Evolutionary conservation across 345 rosid genomes (phyloP).

Genomic region (Citrus mangshanensis): DNA sequence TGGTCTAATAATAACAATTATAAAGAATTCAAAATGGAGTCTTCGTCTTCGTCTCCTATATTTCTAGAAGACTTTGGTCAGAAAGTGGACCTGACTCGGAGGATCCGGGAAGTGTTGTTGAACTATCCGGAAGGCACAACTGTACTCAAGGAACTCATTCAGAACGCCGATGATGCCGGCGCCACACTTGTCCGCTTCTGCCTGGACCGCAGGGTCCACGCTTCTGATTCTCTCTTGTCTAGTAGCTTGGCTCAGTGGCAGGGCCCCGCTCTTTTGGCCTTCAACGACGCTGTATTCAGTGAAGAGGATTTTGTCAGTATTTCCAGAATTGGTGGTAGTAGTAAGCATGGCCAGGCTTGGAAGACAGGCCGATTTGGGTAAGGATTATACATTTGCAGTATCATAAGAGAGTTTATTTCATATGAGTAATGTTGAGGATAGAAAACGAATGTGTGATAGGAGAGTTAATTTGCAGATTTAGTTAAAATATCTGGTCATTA

Average conservation of each 20-base stretch:
- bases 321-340: slow-evolving; percentile 85
- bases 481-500: neutral
- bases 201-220: slow-evolving; percentile 74
- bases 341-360: slow-evolving; percentile 73
- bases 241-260: slow-evolving; percentile 73
- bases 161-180: slow-evolving; percentile 97
- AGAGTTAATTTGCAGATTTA: neutral
- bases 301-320: slow-evolving; percentile 91
- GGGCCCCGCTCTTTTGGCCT: slow-evolving; percentile 82
- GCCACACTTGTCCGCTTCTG: slow-evolving; percentile 81
- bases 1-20: neutral
- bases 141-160: slow-evolving; percentile 86
- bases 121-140: slow-evolving; percentile 97
- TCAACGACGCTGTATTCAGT: slow-evolving; percentile 79
- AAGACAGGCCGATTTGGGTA: slow-evolving; percentile 97
- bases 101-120: slow-evolving; percentile 89
- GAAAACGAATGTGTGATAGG: neutral
- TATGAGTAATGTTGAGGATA: no score
- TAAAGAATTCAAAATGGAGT: neutral
- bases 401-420: neutral
- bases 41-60: slow-evolving; percentile 18
- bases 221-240: slow-evolving; percentile 55
- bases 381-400: neutral
- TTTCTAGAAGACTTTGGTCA: slow-evolving; percentile 96
- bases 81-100: slow-evolving; percentile 93